Percentiles rank a stretch among this genome's conserved stretches.
Conservation (phyloP, 805 yeast species). For the Starmerella gropengiesseri region DNA sequence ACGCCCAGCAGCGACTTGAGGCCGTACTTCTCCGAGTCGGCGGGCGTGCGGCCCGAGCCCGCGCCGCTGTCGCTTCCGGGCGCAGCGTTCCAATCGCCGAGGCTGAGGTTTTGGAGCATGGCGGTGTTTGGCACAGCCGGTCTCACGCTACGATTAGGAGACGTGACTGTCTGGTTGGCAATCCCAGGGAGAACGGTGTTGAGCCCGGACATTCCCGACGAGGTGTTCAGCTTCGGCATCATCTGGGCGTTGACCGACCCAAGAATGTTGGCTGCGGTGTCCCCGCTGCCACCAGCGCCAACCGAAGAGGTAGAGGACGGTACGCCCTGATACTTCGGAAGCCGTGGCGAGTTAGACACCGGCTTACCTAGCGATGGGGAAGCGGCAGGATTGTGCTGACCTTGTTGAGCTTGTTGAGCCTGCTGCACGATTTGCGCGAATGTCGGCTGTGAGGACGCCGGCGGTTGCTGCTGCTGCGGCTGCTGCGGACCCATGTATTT, state of each 20-base stretch:
- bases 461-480: conserved; percentile 4
- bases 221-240: conserved; percentile 21
- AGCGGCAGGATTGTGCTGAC: background rate
- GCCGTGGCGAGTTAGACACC: background rate
- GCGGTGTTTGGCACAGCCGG: conserved; percentile 3
- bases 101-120: conserved; percentile 9
- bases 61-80: background rate
- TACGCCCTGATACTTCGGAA: background rate
- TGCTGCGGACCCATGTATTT: background rate
- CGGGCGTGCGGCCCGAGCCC: background rate
- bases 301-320: background rate
- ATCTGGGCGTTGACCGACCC: conserved; percentile 22
- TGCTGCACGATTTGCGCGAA: conserved; percentile 21
- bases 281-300: background rate
- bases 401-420: conserved; percentile 12
- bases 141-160: background rate
- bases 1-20: conserved; percentile 52
- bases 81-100: background rate
- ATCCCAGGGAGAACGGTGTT: conserved; percentile 22
- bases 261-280: conserved; percentile 15
- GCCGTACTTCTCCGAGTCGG: conserved; percentile 56
- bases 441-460: conserved; percentile 19
- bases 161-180: background rate
- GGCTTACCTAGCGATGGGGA: background rate
- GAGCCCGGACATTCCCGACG: conserved; percentile 20